Percentiles rank a stretch among this genome's conserved stretches.
phyloP scores from a whole-genome alignment of 768 basidiomycete species.

The Crucibulum laeve region DNA sequence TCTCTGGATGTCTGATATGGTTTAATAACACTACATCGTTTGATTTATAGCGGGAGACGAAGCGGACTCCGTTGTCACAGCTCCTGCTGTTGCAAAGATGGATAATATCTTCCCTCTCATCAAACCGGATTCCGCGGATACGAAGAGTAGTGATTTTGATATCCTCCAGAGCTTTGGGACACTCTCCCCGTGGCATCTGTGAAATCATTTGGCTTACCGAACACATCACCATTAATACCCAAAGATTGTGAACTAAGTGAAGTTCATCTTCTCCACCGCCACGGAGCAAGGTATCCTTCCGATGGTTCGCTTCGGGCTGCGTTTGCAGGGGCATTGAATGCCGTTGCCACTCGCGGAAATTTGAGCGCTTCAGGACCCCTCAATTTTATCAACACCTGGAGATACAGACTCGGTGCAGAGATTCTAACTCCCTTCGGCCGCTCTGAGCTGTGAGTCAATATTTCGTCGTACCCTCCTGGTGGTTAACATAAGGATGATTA shows the following conservation, averaged over 20 bases:
- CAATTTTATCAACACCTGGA: slow-evolving; percentile 69
- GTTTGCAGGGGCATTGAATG: slow-evolving; percentile 44
- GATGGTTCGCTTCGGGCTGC: slow-evolving; percentile 37
- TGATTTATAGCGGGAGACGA: slow-evolving; percentile 35
- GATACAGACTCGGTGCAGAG: slow-evolving; percentile 75
- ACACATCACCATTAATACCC: slow-evolving; percentile 41
- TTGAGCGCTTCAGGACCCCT: slow-evolving; percentile 54
- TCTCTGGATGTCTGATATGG: neutral
- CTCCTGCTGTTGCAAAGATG: slow-evolving; percentile 31
- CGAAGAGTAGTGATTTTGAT: slow-evolving; percentile 31
- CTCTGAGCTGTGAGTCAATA: slow-evolving; percentile 48
- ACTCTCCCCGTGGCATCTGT: slow-evolving; percentile 50
- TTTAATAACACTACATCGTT: neutral
- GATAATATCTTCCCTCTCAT: slow-evolving; percentile 37
- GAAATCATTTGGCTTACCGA: slow-evolving; percentile 43
- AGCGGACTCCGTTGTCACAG: slow-evolving; percentile 34
- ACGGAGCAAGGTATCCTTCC: slow-evolving; percentile 63
- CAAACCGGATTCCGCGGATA: slow-evolving; percentile 28
- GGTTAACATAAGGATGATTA: slow-evolving; percentile 4
- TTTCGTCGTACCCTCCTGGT: neutral
- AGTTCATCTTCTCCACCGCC: slow-evolving; percentile 62
- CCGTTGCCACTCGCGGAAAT: slow-evolving; percentile 31
- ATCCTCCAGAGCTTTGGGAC: slow-evolving; percentile 43
- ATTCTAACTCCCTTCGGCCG: slow-evolving; percentile 75
- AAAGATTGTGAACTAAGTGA: slow-evolving; percentile 41